phyloP scores from a whole-genome alignment of 2,329 filamentous ascomycete genomes.

The Ascochyta koolunga region DNA sequence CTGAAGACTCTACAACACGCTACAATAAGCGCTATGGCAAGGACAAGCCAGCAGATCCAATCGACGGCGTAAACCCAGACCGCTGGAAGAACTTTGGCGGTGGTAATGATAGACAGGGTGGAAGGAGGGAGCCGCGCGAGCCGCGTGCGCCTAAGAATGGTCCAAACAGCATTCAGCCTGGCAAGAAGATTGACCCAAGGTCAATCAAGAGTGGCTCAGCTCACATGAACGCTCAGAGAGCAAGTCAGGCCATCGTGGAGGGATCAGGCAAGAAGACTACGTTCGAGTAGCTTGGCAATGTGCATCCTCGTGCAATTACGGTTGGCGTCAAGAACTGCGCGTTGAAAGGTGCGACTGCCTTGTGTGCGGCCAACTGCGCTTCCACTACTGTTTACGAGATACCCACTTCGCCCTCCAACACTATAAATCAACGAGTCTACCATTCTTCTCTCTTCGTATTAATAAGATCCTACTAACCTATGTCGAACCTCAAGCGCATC shows the following conservation, averaged over 20 bases:
- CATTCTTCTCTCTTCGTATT: not conserved
- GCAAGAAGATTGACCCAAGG: constrained; percentile 52
- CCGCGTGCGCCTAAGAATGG: constrained; percentile 25
- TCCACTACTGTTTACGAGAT: constrained; percentile 12
- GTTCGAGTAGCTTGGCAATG: constrained; percentile 62
- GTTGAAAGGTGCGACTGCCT: constrained; percentile 1
- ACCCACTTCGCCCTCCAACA: constrained; percentile 3
- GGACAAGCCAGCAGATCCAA: constrained; percentile 54
- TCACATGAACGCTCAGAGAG: constrained; percentile 60
- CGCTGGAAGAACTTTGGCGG: constrained; percentile 37
- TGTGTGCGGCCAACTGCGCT: constrained; percentile 1
- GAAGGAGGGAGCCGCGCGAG: constrained; percentile 33
- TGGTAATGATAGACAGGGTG: constrained; percentile 37
- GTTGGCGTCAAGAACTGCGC: not conserved
- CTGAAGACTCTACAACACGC: constrained; percentile 84
- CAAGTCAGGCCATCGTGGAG: constrained; percentile 81
- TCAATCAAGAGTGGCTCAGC: constrained; percentile 53
- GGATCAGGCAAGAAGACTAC: constrained; percentile 79
- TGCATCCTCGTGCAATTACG: not conserved
- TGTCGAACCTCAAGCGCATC: constrained; percentile 31
- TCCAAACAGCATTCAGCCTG: constrained; percentile 13
- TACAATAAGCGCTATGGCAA: constrained; percentile 96
- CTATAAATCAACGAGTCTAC: constrained; percentile 9
- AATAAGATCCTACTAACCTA: not conserved
- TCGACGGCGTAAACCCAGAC: constrained; percentile 44